Conservation (phyloP, 257 asterid genomes). For the Galeopsis tetrahit region DNA sequence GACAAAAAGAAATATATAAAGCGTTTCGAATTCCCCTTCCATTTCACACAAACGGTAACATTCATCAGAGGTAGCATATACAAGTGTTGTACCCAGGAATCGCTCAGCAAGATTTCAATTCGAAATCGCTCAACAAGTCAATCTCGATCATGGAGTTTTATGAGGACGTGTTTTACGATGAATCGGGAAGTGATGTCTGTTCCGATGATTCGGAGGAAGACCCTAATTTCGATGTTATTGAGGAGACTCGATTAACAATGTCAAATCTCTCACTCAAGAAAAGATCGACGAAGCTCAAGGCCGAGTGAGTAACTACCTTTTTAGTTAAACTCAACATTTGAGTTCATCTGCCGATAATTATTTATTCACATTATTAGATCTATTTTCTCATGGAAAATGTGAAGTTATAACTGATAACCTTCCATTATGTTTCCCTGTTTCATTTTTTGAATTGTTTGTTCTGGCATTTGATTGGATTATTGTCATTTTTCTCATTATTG, state of each 20-base stretch:
- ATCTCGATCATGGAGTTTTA: conserved; percentile 36
- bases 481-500: conserved; percentile 33
- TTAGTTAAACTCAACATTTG: not conserved
- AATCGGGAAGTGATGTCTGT: conserved; percentile 42
- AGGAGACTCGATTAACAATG: conserved; percentile 52
- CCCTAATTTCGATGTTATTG: conserved; percentile 54
- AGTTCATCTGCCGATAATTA: not conserved
- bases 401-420: no score
- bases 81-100: conserved; percentile 6
- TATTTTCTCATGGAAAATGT: conserved; percentile 9
- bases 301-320: conserved; percentile 32
- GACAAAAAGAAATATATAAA: not conserved
- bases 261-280: conserved; percentile 58
- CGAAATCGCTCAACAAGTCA: no score
- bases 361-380: not conserved
- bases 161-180: conserved; percentile 27
- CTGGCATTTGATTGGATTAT: not conserved
- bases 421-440: not conserved
- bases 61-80: not conserved
- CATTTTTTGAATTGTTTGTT: conserved; percentile 1
- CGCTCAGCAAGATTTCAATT: conserved; percentile 14
- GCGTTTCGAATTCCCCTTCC: not conserved
- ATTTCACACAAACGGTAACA: conserved; percentile 28
- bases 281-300: conserved; percentile 28
- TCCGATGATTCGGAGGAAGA: conserved; percentile 67